phyloP scores from a whole-genome alignment of 2,329 filamentous ascomycete species.

The Gyromitra esculenta region DNA sequence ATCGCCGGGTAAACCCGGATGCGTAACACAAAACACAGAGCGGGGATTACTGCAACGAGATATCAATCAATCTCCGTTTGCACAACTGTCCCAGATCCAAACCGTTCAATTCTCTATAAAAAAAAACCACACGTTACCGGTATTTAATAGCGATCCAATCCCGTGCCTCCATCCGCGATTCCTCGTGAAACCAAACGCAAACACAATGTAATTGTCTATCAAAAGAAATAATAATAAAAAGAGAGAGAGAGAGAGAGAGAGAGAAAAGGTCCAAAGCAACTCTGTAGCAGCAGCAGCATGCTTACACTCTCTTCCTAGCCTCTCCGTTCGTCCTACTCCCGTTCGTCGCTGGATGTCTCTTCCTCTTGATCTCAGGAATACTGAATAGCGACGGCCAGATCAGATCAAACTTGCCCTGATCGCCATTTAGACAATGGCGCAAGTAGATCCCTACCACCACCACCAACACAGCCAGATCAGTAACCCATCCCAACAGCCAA shows the following conservation, averaged over 20 bases:
- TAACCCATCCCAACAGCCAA: background rate
- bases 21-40: background rate
- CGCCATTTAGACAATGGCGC: conserved; percentile 76
- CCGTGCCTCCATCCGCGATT: background rate
- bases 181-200: background rate
- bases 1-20: background rate
- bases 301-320: conserved; percentile 29
- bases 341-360: conserved; percentile 8
- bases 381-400: conserved; percentile 73
- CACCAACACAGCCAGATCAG: background rate
- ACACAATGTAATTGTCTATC: conserved; percentile 7
- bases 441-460: conserved; percentile 70
- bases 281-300: background rate
- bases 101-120: background rate
- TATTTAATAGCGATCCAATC: background rate
- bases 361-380: conserved; percentile 63
- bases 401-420: conserved; percentile 76
- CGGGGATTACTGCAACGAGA: no score
- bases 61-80: no score
- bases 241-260: background rate
- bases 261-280: background rate
- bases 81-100: background rate
- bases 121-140: background rate
- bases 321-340: conserved; percentile 18
- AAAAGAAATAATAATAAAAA: no score